These are phyloP conservation scores for Amanita rimosa DNA, from an alignment of 768 basidiomycete genomes.

Conservation along the genomic window DNA sequence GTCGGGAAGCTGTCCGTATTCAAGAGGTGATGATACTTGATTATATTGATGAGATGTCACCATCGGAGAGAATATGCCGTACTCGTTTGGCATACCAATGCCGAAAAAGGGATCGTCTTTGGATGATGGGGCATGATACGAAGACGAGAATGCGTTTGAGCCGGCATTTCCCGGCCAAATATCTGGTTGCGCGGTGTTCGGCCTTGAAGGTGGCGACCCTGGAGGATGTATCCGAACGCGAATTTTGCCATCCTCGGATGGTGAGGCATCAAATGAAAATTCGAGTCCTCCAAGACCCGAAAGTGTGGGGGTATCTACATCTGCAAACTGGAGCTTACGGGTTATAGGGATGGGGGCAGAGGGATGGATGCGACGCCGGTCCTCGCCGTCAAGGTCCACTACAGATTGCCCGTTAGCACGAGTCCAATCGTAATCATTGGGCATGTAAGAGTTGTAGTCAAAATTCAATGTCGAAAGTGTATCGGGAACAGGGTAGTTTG, in stretches of 20 bases:
- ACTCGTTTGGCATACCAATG: conserved; percentile 28
- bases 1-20: conserved; percentile 20
- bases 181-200: conserved; percentile 12
- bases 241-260: conserved; percentile 58
- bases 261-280: conserved; percentile 61
- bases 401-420: conserved; percentile 23
- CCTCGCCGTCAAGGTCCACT: conserved; percentile 38
- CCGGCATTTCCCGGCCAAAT: conserved; percentile 15
- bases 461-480: conserved; percentile 35
- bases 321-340: conserved; percentile 49
- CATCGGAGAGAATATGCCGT: conserved; percentile 23
- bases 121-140: conserved; percentile 25
- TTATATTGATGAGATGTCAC: conserved; percentile 23
- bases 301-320: conserved; percentile 34
- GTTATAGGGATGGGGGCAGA: conserved; percentile 20
- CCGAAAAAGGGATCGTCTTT: conserved; percentile 51
- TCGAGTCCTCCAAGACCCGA: conserved; percentile 46
- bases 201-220: conserved; percentile 17
- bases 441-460: conserved; percentile 34
- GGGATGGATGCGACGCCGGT: conserved; percentile 18
- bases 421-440: conserved; percentile 47
- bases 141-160: conserved; percentile 21
- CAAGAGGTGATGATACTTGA: conserved; percentile 16
- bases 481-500: conserved; percentile 31
- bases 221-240: conserved; percentile 63